These are phyloP conservation scores for Dentipellis fragilis DNA, from an alignment of 768 basidiomycete species.

Conservation along the genomic window DNA sequence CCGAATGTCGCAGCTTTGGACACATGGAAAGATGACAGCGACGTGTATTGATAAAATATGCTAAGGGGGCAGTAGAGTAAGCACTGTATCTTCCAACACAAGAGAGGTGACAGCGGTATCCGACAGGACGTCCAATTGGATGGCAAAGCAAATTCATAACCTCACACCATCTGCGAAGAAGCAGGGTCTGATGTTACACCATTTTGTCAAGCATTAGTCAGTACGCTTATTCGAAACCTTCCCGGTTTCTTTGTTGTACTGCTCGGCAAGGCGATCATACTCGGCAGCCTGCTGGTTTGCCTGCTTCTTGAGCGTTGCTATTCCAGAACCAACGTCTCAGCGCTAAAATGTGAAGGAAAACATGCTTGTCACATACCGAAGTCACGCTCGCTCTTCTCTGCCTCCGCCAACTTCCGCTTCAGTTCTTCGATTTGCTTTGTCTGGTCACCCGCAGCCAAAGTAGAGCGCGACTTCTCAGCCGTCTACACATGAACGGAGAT, in stretches of 20 bases:
- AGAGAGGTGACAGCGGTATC: too few relatives aligned
- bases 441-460: constrained; percentile 26
- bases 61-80: too few relatives aligned
- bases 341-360: background rate
- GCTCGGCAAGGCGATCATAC: constrained; percentile 74
- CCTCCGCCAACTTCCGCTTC: constrained; percentile 52
- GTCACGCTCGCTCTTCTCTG: constrained; percentile 52
- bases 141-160: background rate
- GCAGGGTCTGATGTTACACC: background rate
- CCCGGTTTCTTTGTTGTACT: constrained; percentile 65
- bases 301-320: constrained; percentile 78
- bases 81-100: too few relatives aligned
- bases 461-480: constrained; percentile 23
- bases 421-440: constrained; percentile 54
- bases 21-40: too few relatives aligned
- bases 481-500: constrained; percentile 18
- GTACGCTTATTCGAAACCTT: constrained; percentile 49
- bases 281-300: constrained; percentile 67
- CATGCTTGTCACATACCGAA: constrained; percentile 36
- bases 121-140: background rate
- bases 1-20: too few relatives aligned
- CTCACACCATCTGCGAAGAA: background rate
- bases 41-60: too few relatives aligned
- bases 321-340: background rate
- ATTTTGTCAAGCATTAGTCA: constrained; percentile 30